Percentiles rank a stretch among this genome's conserved stretches.
Evolutionary conservation across 2,329 filamentous ascomycete genomes (phyloP).

Genomic region (Dactylellina cionopaga): DNA sequence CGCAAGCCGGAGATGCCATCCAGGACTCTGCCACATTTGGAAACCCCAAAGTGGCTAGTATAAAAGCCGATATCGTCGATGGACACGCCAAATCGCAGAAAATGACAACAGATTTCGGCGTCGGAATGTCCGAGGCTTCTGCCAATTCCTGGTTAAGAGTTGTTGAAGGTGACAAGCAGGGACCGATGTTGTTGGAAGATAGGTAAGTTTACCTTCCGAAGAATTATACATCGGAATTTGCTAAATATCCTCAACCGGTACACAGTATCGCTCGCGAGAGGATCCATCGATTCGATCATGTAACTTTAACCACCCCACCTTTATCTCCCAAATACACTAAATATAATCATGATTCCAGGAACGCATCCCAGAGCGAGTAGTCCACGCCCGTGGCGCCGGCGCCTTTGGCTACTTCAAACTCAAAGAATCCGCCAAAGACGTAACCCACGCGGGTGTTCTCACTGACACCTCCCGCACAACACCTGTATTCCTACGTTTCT

Average conservation of each 20-base stretch:
- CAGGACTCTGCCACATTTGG: conserved; percentile 39
- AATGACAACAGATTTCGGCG: conserved; percentile 81
- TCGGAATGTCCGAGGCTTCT: conserved; percentile 73
- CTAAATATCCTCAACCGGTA: neutral
- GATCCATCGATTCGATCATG: conserved; percentile 37
- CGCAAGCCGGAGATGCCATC: conserved; percentile 18
- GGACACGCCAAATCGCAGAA: conserved; percentile 66
- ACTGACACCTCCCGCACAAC: conserved; percentile 75
- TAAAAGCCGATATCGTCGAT: conserved; percentile 66
- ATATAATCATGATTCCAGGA: conserved; percentile 79
- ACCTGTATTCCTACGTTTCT: conserved; percentile 77
- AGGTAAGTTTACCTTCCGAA: conserved; percentile 67
- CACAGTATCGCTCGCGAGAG: neutral
- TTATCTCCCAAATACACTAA: conserved; percentile 60
- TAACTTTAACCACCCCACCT: conserved; percentile 13
- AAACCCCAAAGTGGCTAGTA: conserved; percentile 51
- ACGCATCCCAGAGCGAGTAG: conserved; percentile 74
- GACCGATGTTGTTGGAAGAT: conserved; percentile 77
- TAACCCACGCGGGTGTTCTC: conserved; percentile 72
- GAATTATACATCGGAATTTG: conserved; percentile 60
- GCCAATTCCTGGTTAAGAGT: conserved; percentile 79
- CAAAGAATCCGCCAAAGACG: conserved; percentile 71
- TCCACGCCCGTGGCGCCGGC: conserved; percentile 72
- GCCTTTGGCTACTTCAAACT: conserved; percentile 75
- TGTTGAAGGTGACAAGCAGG: conserved; percentile 67